phyloP scores from a whole-genome alignment of 1,139 yeast genomes.

The Geotrichum macrosporum region DNA sequence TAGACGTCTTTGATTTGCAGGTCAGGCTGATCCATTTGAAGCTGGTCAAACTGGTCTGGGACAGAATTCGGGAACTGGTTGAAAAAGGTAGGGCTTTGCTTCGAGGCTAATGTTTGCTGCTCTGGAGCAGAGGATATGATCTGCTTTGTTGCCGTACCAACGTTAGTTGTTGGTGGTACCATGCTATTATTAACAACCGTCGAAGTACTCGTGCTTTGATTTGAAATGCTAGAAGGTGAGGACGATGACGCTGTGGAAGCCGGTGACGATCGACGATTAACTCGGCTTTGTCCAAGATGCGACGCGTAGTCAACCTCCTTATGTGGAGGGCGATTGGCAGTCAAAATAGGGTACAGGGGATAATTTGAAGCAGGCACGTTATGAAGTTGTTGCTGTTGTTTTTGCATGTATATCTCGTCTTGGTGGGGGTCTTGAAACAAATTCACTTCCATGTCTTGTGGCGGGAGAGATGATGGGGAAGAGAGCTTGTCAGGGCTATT shows the following conservation, averaged over 20 bases:
- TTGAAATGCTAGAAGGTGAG: slow-evolving; percentile 3
- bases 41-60: slow-evolving; percentile 1
- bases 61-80: neutral
- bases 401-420: slow-evolving; percentile 9
- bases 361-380: slow-evolving; percentile 1
- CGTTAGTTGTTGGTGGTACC: neutral
- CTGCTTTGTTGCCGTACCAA: neutral
- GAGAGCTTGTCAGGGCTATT: neutral
- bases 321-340: slow-evolving; percentile 20
- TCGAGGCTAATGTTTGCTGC: too few species aligned
- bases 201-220: neutral
- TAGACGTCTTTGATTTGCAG: slow-evolving; percentile 14
- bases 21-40: neutral
- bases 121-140: too few species aligned
- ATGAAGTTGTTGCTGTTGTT: slow-evolving; percentile 6
- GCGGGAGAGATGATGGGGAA: neutral
- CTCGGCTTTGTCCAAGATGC: slow-evolving; percentile 7
- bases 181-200: neutral
- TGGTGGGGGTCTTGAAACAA: slow-evolving; percentile 8
- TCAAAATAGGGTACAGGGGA: slow-evolving; percentile 20
- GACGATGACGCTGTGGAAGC: slow-evolving; percentile 6
- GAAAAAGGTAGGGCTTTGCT: neutral
- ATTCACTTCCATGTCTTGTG: slow-evolving; percentile 2
- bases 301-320: slow-evolving; percentile 14
- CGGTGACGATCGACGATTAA: slow-evolving; percentile 3